Evolutionary conservation across 768 basidiomycete species (phyloP).

Genomic region (Tulasnella calospora): DNA sequence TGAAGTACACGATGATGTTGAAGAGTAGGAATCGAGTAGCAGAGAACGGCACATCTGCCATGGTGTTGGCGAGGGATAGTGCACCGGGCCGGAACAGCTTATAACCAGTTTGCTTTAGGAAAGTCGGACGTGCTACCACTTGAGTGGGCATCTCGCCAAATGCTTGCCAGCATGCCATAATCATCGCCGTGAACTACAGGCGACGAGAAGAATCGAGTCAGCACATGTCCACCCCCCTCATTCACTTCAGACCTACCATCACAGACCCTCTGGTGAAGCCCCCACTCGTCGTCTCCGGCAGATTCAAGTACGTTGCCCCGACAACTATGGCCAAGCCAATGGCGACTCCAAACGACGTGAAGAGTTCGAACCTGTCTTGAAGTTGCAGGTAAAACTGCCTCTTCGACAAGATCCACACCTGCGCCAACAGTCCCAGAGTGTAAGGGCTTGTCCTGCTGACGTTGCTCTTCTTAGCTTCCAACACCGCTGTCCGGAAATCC

Average conservation of each 20-base stretch:
- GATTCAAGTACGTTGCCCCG: constrained; percentile 69
- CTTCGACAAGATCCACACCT: constrained; percentile 62
- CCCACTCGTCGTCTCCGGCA: constrained; percentile 67
- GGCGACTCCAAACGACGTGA: constrained; percentile 59
- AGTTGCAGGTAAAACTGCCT: constrained; percentile 69
- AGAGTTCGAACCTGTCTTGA: constrained; percentile 68
- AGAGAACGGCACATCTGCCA: constrained; percentile 42
- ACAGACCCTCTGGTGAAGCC: constrained; percentile 85
- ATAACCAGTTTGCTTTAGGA: constrained; percentile 43
- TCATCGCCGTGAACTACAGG: constrained; percentile 44
- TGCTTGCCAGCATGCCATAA: constrained; percentile 65
- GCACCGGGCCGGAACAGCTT: constrained; percentile 44
- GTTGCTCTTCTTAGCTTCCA: constrained; percentile 69
- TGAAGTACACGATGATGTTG: constrained; percentile 42
- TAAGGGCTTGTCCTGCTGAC: constrained; percentile 77
- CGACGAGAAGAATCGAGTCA: constrained; percentile 21
- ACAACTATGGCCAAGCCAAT: constrained; percentile 56
- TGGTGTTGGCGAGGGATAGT: constrained; percentile 36
- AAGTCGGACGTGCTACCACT: constrained; percentile 72
- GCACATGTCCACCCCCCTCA: not conserved
- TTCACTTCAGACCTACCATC: constrained; percentile 49
- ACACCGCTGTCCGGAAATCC: constrained; percentile 69
- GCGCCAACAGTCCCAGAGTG: constrained; percentile 70
- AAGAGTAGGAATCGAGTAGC: constrained; percentile 34
- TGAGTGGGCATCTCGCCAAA: constrained; percentile 71